Evolutionary conservation across 2,329 filamentous ascomycete genomes (phyloP), one percentile per base, ranked within the genome.

Genomic region (Ophiocordyceps camponoti-floridani): DNA sequence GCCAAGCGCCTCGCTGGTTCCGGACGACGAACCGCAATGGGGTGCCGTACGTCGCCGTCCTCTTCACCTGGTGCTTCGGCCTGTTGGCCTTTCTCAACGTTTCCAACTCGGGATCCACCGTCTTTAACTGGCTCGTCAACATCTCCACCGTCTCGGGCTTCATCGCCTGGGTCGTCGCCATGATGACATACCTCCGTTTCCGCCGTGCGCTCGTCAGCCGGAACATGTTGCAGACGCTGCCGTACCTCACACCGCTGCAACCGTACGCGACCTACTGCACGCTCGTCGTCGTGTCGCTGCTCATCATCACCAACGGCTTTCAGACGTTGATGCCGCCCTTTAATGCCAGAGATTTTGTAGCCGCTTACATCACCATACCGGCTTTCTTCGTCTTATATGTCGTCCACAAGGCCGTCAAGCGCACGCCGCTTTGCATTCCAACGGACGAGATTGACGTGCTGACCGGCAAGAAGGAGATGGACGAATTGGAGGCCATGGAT

Each of bases 231-330:
- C 53, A 68, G 19, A 59, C 57, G 2, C 60, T 75, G 4, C 74
- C 75, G 0, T 78, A 70, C 63, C 62, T 54, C 43, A 72, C 72
- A 0, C 61, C 62, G 0, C 56, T 68, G 12, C 73, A 77, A 56
- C 75, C 82, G 0, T 86, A 79, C 54, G 75, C 75, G 2, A 72
- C 80, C 0, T 84, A 70, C 53, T 61, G 72, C 45, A 68, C 71
- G 10, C 68, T 85, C 1, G 56, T 71, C 14, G 55, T 76, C 23
- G 70, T 85, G 44, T 56, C 59, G 3, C 61, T 84, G 26, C 65
- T 88, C n/a, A 74, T 71, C 1, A 60, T 88, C 3, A 79, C 84
- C 51, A 85, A 85, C 53, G 84, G 82, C 1, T 89, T 87, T 60
- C 72, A 78, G 33, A 73, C 82, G 13, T 88, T 89, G 57, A 81